Evolutionary conservation across 176 grass and related monocot species (phyloP).

Genomic region (Saccharum officinarum): DNA sequence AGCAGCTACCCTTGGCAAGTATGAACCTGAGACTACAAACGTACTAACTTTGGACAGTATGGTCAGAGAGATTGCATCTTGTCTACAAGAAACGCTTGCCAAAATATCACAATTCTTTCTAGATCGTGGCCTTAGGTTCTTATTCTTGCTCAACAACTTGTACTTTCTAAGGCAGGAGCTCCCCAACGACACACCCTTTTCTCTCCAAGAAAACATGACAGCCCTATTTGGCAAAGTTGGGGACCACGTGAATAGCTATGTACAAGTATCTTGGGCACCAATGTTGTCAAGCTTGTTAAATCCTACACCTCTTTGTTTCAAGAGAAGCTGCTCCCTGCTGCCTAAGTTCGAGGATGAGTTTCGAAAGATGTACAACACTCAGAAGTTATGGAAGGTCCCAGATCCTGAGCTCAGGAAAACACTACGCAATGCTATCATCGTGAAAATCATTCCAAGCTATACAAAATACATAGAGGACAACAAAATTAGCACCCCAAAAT

Average conservation of each 20-base stretch:
- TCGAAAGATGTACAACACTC: not conserved
- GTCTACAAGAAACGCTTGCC: not conserved
- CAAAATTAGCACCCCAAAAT: too few relatives aligned
- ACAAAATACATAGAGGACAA: not conserved
- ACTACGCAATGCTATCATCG: not conserved
- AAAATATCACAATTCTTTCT: not conserved
- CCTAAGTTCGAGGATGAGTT: not conserved
- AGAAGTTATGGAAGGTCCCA: constrained; percentile 6
- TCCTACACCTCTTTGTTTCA: not conserved
- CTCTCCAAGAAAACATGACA: not conserved
- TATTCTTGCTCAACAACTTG: not conserved
- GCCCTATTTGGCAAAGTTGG: not conserved
- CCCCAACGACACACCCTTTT: not conserved
- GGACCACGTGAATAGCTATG: not conserved
- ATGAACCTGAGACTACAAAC: too few relatives aligned
- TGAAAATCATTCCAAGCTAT: not conserved
- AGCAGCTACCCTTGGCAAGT: too few relatives aligned
- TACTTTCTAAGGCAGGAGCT: not conserved
- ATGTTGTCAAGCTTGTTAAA: not conserved
- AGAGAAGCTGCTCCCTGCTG: not conserved
- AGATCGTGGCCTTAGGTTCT: not conserved
- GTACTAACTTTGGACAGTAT: not conserved
- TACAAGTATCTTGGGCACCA: not conserved
- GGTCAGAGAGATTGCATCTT: not conserved
- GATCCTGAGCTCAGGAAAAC: not conserved